A percentile compares a stretch with the other conserved stretches of the same genome.
Evolutionary conservation across 2,329 filamentous ascomycete species (phyloP).

Genomic region (Verruconis gallopava): DNA sequence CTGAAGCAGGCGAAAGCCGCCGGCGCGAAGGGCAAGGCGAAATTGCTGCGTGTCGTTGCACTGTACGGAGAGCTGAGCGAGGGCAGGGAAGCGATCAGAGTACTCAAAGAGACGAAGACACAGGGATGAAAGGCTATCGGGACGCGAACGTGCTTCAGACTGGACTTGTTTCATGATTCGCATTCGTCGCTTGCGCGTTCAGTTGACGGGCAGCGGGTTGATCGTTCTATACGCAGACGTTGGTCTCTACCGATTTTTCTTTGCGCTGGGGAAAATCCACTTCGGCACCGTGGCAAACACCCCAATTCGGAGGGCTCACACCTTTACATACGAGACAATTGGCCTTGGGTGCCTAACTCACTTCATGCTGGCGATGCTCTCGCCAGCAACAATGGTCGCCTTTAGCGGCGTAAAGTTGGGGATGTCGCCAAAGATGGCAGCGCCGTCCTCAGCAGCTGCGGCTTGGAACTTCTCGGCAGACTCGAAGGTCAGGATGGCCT

Average conservation of each 20-base stretch:
- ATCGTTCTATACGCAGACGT: not conserved
- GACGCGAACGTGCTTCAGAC: not conserved
- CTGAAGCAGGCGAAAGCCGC: conserved; percentile 42
- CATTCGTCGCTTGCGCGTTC: not conserved
- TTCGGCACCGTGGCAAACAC: not conserved
- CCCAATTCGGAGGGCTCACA: conserved; percentile 11
- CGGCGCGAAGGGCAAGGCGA: conserved; percentile 24
- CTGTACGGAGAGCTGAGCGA: conserved; percentile 51
- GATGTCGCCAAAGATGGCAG: conserved; percentile 6
- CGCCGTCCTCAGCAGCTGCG: conserved; percentile 2
- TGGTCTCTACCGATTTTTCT: no score
- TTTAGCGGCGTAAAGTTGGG: conserved; percentile 6
- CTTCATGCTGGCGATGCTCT: conserved; percentile 15
- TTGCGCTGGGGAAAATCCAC: no score
- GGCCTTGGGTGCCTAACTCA: conserved; percentile 18
- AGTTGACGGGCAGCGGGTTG: conserved; percentile 4
- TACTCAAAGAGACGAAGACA: conserved; percentile 34
- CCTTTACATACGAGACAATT: not conserved
- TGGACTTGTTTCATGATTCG: not conserved
- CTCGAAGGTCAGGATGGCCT: conserved; percentile 6
- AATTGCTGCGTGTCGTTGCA: conserved; percentile 42
- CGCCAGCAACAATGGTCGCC: conserved; percentile 7
- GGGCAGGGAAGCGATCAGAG: conserved; percentile 43
- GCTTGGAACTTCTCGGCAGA: conserved; percentile 2
- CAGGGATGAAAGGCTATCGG: conserved; percentile 12